Base-by-base conservation (phyloP, 768 basidiomycete genomes). In the Termitomyces sp. region DNA sequence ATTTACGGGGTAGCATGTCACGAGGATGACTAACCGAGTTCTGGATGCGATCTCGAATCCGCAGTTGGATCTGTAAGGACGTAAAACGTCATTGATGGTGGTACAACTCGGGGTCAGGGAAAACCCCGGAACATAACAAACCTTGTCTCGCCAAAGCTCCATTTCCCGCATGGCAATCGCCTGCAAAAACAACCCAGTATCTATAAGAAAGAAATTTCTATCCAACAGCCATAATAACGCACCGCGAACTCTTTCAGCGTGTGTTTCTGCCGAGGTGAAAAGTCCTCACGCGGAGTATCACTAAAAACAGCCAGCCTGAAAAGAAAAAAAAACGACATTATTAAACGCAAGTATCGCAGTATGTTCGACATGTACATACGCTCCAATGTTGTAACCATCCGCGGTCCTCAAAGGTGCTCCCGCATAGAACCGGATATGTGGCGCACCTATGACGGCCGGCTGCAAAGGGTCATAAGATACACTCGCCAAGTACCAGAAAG, bases 81-180 rank as follows among this genome's bases (percentile, higher is more conserved):
- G 50, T 40, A 53, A 22, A 22, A 28, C 40, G 32, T 57, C 16
- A 36, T 6, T 10, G 14, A 51, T 53, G 43, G 49, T 22, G 32
- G 58, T 22, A 40, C 38, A 52, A 24, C 13, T 14, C 45, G 47
- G 40, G 40, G 45, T 44, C 26, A 32, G 6, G 24, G 28, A 51
- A 3, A 36, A 35, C 52, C 18, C 47, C 18, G 36, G 33, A 58
- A 32, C 1, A 22, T 26, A 3, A 57, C 68, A 43, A 56, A 90
- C 90, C 79, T 97, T 96, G 70, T 97, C 94, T 58, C 88, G 77
- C 94, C 94, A 97, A 2, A 97, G 75, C 68, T 97, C 95, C 86
- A 98, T 85, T 70, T 98, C 95, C 36, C 95, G 84, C 88, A 97
- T 92, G 18, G 88, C 87, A 56, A 98, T 87, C 2, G 91, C 92